Evolutionary conservation across 2,329 filamentous ascomycete genomes (phyloP).

Genomic region (Sclerotinia trifoliorum): DNA sequence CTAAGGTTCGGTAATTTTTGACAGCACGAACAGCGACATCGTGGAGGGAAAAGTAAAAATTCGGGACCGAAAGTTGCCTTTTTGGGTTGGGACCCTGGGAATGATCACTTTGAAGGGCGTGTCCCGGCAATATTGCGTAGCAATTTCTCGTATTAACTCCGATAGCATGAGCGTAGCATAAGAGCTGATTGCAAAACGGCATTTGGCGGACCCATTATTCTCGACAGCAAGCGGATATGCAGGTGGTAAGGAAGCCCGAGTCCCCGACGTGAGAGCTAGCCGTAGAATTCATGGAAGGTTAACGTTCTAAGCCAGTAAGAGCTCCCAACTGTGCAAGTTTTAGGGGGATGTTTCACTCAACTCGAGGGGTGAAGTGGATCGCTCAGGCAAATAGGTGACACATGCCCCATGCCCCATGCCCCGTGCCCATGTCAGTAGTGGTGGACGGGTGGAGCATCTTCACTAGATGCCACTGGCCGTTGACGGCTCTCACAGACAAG

Average conservation of each 20-base stretch:
- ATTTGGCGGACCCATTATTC: not conserved
- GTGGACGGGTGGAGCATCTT: not conserved
- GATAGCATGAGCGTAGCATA: too few relatives aligned
- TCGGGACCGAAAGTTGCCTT: not conserved
- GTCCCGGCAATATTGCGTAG: not conserved
- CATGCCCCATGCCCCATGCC: too few relatives aligned
- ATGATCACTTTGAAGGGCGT: not conserved
- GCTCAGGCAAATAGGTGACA: not conserved
- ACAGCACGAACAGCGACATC: not conserved
- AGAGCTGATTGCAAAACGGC: not conserved
- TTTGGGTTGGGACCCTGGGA: not conserved
- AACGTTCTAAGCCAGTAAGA: constrained; percentile 1
- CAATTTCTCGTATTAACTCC: not conserved
- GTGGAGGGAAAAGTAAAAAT: too few relatives aligned
- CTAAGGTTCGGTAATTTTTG: too few relatives aligned
- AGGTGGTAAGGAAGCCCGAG: constrained; percentile 12
- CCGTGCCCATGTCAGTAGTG: not conserved
- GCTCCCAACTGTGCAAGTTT: not conserved
- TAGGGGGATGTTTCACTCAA: too few relatives aligned
- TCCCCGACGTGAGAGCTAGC: not conserved
- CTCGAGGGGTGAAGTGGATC: not conserved
- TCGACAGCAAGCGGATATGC: not conserved
- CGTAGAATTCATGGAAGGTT: not conserved
- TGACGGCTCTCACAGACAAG: not conserved
- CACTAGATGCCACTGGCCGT: constrained; percentile 2